Percentiles rank a stretch among this genome's conserved stretches.
These are phyloP conservation scores for Rhodamnia argentea DNA, from an alignment of 345 rosid species.

Conservation along the genomic window DNA sequence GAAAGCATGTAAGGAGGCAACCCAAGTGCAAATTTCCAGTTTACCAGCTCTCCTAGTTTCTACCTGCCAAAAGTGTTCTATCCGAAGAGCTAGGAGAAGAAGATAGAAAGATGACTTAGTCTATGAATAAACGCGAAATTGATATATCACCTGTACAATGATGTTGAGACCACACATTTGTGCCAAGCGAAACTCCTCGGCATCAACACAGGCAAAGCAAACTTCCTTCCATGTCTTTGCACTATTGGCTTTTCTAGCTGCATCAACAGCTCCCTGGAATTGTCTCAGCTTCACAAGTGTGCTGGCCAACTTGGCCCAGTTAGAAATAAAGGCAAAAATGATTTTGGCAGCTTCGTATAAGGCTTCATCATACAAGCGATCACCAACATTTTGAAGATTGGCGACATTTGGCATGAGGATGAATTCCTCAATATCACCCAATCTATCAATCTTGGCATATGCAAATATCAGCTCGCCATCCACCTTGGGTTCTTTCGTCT, in stretches of 20 bases:
- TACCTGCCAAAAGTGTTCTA: not conserved
- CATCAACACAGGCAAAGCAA: conserved; percentile 98
- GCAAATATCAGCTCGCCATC: conserved; percentile 91
- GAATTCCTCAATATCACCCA: conserved; percentile 85
- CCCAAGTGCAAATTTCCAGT: not conserved
- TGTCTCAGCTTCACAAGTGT: conserved; percentile 91
- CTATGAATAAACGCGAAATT: not conserved
- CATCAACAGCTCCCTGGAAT: conserved; percentile 99
- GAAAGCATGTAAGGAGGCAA: not conserved
- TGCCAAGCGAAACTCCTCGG: conserved; percentile 93
- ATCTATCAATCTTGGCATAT: conserved; percentile 85
- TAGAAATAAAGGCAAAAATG: conserved; percentile 85
- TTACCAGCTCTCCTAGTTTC: not conserved
- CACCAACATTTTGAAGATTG: conserved; percentile 89
- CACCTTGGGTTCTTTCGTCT: conserved; percentile 90
- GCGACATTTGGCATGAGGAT: conserved; percentile 99
- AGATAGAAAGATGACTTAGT: not conserved
- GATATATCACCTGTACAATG: conserved; percentile 60
- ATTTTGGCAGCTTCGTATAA: conserved; percentile 95
- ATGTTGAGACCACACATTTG: conserved; percentile 97
- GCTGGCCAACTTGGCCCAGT: conserved; percentile 97
- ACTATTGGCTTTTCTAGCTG: conserved; percentile 97
- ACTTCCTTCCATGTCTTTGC: conserved; percentile 99
- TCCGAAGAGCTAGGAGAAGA: not conserved
- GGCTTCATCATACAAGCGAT: conserved; percentile 77